Evolutionary conservation across 805 yeast species (phyloP).

Genomic region (Metschnikowia amazonensis): DNA sequence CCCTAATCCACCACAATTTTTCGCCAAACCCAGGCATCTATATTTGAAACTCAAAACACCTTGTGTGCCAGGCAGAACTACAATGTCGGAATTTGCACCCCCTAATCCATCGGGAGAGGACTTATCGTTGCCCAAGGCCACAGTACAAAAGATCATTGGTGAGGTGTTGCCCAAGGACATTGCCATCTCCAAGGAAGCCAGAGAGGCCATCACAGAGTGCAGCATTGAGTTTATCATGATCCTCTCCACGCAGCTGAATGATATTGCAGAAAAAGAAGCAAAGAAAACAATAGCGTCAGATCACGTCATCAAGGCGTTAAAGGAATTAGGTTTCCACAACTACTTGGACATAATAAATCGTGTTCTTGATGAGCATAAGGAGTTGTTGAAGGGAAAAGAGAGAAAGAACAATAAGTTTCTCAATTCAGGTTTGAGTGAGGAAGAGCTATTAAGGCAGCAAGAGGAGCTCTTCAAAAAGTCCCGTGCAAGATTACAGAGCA

Average conservation of each 20-base stretch:
- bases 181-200: constrained; percentile 85
- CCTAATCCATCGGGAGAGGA: constrained; percentile 33
- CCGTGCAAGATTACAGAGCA: constrained; percentile 55
- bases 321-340: constrained; percentile 80
- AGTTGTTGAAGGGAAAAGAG: constrained; percentile 81
- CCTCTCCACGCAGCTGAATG: constrained; percentile 87
- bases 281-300: constrained; percentile 96
- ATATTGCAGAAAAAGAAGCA: constrained; percentile 92
- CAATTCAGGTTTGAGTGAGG: constrained; percentile 87
- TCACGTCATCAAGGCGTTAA: constrained; percentile 86
- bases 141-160: constrained; percentile 90
- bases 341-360: constrained; percentile 79
- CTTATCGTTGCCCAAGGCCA: constrained; percentile 58
- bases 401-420: constrained; percentile 90
- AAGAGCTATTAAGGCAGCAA: constrained; percentile 86
- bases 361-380: constrained; percentile 82
- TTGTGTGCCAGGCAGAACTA: neutral
- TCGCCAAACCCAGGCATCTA: neutral
- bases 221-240: constrained; percentile 96
- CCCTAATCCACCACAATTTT: neutral
- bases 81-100: constrained; percentile 40
- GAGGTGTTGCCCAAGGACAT: constrained; percentile 88
- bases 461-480: constrained; percentile 85
- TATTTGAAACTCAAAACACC: neutral
- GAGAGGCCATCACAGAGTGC: constrained; percentile 93